Evolutionary conservation across 2,329 filamentous ascomycete genomes (phyloP).

Genomic region (Penicillium sp.): DNA sequence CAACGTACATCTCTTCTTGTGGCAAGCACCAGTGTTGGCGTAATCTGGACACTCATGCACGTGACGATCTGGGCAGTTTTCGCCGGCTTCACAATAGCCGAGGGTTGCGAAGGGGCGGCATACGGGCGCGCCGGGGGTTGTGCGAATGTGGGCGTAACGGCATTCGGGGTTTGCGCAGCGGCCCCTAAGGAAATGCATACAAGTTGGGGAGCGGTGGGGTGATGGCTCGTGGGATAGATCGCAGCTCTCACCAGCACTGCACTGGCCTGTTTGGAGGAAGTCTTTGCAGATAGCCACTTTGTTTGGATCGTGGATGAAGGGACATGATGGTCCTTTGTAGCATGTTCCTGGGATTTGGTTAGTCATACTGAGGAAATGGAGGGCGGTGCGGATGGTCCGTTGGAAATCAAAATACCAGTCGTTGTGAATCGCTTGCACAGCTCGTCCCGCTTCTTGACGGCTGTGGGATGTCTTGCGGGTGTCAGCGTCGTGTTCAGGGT

Average conservation of each 20-base stretch:
- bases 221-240: constrained; percentile 86
- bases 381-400: constrained; percentile 16
- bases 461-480: constrained; percentile 38
- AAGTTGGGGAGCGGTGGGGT: constrained; percentile 80
- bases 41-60: constrained; percentile 93
- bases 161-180: constrained; percentile 85
- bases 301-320: constrained; percentile 75
- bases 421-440: constrained; percentile 66
- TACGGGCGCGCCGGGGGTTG: constrained; percentile 73
- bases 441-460: constrained; percentile 66
- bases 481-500: constrained; percentile 17
- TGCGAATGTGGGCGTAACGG: constrained; percentile 79
- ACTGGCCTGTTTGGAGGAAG: constrained; percentile 75
- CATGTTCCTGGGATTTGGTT: constrained; percentile 70
- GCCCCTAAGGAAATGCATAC: constrained; percentile 84
- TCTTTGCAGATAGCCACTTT: constrained; percentile 91
- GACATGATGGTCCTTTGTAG: constrained; percentile 74
- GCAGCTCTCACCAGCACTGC: constrained; percentile 73
- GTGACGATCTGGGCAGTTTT: constrained; percentile 75
- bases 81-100: constrained; percentile 85
- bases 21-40: constrained; percentile 84
- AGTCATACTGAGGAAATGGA: constrained; percentile 38
- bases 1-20: constrained; percentile 75
- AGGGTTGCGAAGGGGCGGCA: constrained; percentile 81
- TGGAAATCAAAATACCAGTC: constrained; percentile 48